Conservation (phyloP, 192 early-diverging fungal genomes). For the Coemansia sp. region DNA sequence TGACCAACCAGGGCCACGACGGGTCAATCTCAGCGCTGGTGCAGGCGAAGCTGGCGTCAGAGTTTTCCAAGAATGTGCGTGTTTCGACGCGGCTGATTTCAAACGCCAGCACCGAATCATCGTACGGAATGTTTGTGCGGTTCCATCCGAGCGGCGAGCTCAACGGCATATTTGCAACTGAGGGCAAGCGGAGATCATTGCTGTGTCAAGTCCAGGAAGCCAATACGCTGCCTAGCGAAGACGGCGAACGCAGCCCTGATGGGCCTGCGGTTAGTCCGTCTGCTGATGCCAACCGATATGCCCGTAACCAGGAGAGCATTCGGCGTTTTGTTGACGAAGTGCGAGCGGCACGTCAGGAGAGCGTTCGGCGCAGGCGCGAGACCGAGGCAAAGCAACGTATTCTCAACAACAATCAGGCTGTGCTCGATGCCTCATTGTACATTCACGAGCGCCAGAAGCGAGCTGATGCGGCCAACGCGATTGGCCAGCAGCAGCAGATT, state of each 20-base stretch:
- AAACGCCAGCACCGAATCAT: slow-evolving; percentile 37
- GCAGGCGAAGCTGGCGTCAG: slow-evolving; percentile 39
- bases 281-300: slow-evolving; percentile 12
- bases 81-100: slow-evolving; percentile 41
- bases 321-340: slow-evolving; percentile 41
- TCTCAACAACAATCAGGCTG: slow-evolving; percentile 39
- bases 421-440: slow-evolving; percentile 41
- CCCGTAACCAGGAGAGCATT: slow-evolving; percentile 42
- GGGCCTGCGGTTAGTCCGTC: background rate
- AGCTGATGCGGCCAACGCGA: background rate
- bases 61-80: slow-evolving; percentile 31
- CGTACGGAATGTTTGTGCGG: slow-evolving; percentile 52
- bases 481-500: slow-evolving; percentile 3
- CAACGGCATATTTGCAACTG: slow-evolving; percentile 30
- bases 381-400: slow-evolving; percentile 23
- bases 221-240: background rate
- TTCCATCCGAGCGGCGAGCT: slow-evolving; percentile 55
- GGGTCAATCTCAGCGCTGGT: slow-evolving; percentile 40
- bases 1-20: slow-evolving; percentile 48
- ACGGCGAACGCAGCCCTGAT: background rate
- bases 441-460: slow-evolving; percentile 44
- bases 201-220: background rate
- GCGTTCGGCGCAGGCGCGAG: slow-evolving; percentile 23
- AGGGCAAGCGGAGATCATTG: background rate
- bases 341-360: slow-evolving; percentile 30